Evolutionary conservation across 306 rosid genomes (phyloP).

Genomic region (Casuarina equisetifolia): DNA sequence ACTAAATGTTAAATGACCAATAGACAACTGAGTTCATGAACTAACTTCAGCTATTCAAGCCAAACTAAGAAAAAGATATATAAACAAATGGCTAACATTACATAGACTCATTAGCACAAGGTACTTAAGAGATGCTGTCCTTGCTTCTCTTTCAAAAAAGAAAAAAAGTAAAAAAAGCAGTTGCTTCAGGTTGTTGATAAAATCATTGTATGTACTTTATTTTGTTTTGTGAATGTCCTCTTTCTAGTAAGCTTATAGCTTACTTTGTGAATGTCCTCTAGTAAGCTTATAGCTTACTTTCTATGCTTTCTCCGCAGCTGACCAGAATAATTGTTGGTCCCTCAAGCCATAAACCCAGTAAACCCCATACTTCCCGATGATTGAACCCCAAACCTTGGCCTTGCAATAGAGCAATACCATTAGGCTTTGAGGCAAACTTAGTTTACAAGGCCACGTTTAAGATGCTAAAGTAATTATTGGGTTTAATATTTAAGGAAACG

Average conservation of each 20-base stretch:
- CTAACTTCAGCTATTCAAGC: not conserved
- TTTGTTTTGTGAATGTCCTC: not conserved
- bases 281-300: not conserved
- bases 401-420: not conserved
- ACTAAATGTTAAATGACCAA: not conserved
- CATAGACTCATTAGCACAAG: not conserved
- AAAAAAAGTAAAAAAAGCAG: not conserved
- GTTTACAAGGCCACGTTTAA: not conserved
- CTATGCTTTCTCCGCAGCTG: not conserved
- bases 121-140: not conserved
- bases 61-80: not conserved
- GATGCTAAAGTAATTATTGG: not conserved
- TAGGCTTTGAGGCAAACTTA: not conserved
- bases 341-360: not conserved
- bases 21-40: not conserved
- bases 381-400: not conserved
- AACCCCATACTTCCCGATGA: not conserved
- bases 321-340: not conserved
- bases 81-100: not conserved
- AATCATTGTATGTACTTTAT: not conserved
- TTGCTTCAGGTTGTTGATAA: not conserved
- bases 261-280: not conserved
- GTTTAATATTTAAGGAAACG: not conserved
- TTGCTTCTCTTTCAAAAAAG: not conserved
- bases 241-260: not conserved